These are phyloP conservation scores for Nakazawaea ishiwadae DNA, from an alignment of 805 yeast species.

Conservation along the genomic window DNA sequence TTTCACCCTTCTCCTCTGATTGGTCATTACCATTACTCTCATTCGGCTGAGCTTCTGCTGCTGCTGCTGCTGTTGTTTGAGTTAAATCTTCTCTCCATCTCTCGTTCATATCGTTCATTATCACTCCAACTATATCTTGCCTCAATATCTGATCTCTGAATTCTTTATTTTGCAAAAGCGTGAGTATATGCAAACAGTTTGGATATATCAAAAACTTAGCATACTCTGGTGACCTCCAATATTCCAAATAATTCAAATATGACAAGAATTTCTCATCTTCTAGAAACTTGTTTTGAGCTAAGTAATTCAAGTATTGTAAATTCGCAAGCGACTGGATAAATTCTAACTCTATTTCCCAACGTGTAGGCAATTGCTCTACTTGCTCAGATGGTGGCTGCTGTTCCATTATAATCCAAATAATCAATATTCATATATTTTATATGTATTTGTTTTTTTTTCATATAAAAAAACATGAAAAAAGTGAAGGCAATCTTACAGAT, in stretches of 20 bases:
- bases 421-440: neutral
- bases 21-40: conserved; percentile 19
- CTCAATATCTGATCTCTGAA: conserved; percentile 53
- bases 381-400: neutral
- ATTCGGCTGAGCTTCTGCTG: neutral
- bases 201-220: conserved; percentile 77
- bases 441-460: neutral
- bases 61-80: too few relatives aligned
- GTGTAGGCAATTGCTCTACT: conserved; percentile 5
- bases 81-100: conserved; percentile 46
- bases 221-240: conserved; percentile 76
- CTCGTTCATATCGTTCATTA: conserved; percentile 74
- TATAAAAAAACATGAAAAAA: neutral
- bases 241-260: conserved; percentile 75
- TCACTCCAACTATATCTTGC: conserved; percentile 49
- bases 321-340: conserved; percentile 92
- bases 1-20: too few relatives aligned
- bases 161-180: conserved; percentile 49
- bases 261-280: conserved; percentile 68
- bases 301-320: conserved; percentile 77
- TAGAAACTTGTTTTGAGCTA: conserved; percentile 79
- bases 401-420: neutral
- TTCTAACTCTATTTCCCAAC: conserved; percentile 89
- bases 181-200: conserved; percentile 77
- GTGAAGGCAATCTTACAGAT: neutral